These are phyloP conservation scores for Vicia sativa DNA, from an alignment of 306 rosid species.

Conservation along the genomic window DNA sequence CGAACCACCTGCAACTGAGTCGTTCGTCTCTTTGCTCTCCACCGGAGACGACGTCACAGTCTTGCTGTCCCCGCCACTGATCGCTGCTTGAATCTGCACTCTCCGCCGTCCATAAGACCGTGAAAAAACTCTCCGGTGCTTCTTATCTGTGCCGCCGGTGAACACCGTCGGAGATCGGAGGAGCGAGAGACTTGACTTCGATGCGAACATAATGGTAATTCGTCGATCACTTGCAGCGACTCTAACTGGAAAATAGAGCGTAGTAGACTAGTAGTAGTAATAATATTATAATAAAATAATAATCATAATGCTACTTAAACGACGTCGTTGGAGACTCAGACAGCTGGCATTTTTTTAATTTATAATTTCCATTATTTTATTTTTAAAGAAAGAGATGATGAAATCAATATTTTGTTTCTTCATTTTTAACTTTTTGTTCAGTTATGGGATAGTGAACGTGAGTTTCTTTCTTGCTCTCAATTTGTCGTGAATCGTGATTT, in stretches of 20 bases:
- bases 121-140: constrained; percentile 3
- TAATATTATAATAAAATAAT: no score
- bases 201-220: constrained; percentile 42
- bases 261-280: no score
- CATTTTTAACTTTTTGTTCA: neutral
- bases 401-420: no score
- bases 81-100: constrained; percentile 47
- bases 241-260: no score
- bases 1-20: constrained; percentile 9
- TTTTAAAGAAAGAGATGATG: no score
- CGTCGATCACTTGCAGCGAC: neutral
- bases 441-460: neutral
- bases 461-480: neutral
- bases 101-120: constrained; percentile 18
- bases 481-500: neutral
- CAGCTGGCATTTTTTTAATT: no score
- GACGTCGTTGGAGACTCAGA: no score
- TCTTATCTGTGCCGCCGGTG: constrained; percentile 8
- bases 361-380: no score
- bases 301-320: neutral
- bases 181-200: constrained; percentile 40
- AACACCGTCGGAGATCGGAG: constrained; percentile 35
- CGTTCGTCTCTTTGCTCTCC: constrained; percentile 46
- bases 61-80: constrained; percentile 60
- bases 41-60: constrained; percentile 33